Percentiles rank a stretch among this genome's conserved stretches.
Evolutionary conservation across 257 asterid genomes (phyloP).

Genomic region (Nicotiana tabacum): DNA sequence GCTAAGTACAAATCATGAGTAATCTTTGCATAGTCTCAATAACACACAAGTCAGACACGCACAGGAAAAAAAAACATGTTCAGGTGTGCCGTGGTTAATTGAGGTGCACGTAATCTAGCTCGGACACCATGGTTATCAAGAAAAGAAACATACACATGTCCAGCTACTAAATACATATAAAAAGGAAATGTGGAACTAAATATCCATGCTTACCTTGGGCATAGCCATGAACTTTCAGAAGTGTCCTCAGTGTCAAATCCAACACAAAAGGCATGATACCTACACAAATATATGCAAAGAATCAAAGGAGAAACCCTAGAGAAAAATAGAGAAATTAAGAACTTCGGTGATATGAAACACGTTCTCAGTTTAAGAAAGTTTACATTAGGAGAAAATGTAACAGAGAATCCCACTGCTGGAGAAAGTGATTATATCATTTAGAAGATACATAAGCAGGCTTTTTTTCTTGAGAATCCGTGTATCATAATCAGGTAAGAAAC

Average conservation of each 20-base stretch:
- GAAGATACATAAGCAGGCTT: background rate
- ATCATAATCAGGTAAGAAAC: too few species aligned
- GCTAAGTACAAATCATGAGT: background rate
- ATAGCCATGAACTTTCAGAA: slow-evolving; percentile 86
- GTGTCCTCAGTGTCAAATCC: slow-evolving; percentile 92
- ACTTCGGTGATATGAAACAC: background rate
- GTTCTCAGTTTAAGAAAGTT: background rate
- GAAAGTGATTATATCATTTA: background rate
- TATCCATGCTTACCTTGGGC: slow-evolving; percentile 69
- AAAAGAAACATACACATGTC: background rate
- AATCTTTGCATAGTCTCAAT: background rate
- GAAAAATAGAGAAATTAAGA: background rate
- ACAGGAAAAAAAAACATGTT: background rate
- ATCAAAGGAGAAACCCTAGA: slow-evolving; percentile 10
- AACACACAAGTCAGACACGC: background rate
- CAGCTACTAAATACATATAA: background rate
- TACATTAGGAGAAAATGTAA: background rate
- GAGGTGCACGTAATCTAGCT: too few species aligned
- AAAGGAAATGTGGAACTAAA: background rate
- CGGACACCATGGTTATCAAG: too few species aligned
- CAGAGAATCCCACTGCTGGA: background rate
- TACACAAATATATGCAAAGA: slow-evolving; percentile 28
- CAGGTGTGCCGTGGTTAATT: background rate
- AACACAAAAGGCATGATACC: slow-evolving; percentile 98
- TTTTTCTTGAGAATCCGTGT: background rate